Evolutionary conservation across 768 basidiomycete genomes (phyloP).

Genomic region (Rhodotorula diobovata): DNA sequence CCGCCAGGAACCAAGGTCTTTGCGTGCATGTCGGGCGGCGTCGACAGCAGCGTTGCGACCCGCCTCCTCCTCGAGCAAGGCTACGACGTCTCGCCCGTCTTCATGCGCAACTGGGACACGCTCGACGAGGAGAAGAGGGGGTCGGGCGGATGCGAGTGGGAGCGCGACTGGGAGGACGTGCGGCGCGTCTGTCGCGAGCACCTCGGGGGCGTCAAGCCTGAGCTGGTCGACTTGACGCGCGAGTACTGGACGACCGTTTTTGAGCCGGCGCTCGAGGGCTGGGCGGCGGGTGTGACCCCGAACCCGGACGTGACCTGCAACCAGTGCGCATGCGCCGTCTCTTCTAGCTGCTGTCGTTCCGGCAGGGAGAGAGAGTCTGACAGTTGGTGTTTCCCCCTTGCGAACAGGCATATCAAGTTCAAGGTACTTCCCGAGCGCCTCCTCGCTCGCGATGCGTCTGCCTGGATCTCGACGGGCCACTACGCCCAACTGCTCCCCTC

Average conservation of each 20-base stretch:
- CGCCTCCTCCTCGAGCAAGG: constrained; percentile 66
- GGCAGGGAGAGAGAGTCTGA: neutral
- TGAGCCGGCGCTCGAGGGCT: constrained; percentile 70
- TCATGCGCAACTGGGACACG: constrained; percentile 95
- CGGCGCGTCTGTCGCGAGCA: constrained; percentile 64
- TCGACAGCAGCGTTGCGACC: constrained; percentile 89
- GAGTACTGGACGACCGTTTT: constrained; percentile 92
- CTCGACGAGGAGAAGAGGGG: constrained; percentile 71
- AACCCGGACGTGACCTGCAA: constrained; percentile 95
- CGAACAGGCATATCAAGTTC: constrained; percentile 77
- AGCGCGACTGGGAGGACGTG: constrained; percentile 90
- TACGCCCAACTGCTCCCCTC: constrained; percentile 69
- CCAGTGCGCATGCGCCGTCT: constrained; percentile 52
- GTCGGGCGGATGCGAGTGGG: constrained; percentile 88
- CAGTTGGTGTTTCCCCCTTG: too few species aligned
- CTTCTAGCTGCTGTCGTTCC: neutral
- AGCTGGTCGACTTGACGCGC: constrained; percentile 74
- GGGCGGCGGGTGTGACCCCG: constrained; percentile 76
- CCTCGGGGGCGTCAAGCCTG: constrained; percentile 65
- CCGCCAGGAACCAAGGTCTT: constrained; percentile 54
- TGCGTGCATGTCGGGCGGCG: constrained; percentile 91
- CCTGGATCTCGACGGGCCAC: constrained; percentile 84
- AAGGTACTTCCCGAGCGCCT: constrained; percentile 66
- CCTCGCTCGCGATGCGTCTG: constrained; percentile 48
- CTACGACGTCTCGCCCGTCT: constrained; percentile 58